phyloP scores from a whole-genome alignment of 768 basidiomycete species.

The Chiua virens region DNA sequence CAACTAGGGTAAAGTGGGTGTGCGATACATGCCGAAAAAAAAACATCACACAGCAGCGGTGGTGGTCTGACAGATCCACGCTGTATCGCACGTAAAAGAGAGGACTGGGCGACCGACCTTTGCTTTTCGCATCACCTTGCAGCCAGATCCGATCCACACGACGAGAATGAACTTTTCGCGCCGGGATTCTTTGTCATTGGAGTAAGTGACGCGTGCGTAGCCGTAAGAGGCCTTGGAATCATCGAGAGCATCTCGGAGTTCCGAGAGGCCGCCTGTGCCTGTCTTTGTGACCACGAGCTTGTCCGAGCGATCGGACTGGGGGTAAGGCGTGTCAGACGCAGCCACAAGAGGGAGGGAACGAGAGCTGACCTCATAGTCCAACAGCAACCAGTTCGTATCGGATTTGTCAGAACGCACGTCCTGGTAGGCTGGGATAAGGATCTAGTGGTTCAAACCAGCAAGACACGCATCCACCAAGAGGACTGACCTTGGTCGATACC shows the following conservation, averaged over 20 bases:
- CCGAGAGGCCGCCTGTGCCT: constrained; percentile 76
- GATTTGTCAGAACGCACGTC: constrained; percentile 85
- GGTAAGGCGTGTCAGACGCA: constrained; percentile 19
- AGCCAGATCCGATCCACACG: constrained; percentile 77
- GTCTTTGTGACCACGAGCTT: constrained; percentile 75
- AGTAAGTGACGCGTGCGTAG: constrained; percentile 80
- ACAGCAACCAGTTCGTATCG: constrained; percentile 85
- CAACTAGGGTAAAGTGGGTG: constrained; percentile 24
- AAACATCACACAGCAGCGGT: constrained; percentile 5
- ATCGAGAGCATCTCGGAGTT: constrained; percentile 70
- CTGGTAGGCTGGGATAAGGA: constrained; percentile 63
- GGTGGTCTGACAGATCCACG: constrained; percentile 15
- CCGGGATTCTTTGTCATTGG: constrained; percentile 82
- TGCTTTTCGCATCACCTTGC: constrained; percentile 90
- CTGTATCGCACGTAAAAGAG: constrained; percentile 17
- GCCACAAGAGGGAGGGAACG: background rate
- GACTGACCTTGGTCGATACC: constrained; percentile 69
- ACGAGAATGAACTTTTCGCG: constrained; percentile 90
- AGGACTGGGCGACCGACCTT: constrained; percentile 54
- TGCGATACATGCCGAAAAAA: constrained; percentile 22
- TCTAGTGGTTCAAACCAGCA: constrained; percentile 13
- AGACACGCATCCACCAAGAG: constrained; percentile 1
- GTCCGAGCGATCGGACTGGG: constrained; percentile 73
- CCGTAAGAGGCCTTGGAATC: constrained; percentile 79
- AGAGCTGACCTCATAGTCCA: constrained; percentile 77